These are phyloP conservation scores for Aspergillus pseudotamarii DNA, from an alignment of 2,329 filamentous ascomycete species.

Conservation along the genomic window DNA sequence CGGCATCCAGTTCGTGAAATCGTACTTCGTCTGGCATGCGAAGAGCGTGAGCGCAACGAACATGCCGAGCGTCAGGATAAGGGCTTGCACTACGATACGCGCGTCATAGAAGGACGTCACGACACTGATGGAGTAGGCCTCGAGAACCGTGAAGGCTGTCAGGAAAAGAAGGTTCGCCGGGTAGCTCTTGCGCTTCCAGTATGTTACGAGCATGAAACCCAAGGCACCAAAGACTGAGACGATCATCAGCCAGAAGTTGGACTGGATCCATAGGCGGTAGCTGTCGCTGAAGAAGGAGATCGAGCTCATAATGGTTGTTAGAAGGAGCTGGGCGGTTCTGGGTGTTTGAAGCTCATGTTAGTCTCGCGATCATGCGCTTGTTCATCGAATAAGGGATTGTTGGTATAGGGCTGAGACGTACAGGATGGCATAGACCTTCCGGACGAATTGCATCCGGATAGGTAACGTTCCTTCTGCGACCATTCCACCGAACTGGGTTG, in stretches of 20 bases:
- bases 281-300: slow-evolving; percentile 79
- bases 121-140: slow-evolving; percentile 92
- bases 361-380: neutral
- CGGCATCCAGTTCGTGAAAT: slow-evolving; percentile 96
- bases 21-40: slow-evolving; percentile 96
- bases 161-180: slow-evolving; percentile 95
- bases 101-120: slow-evolving; percentile 89
- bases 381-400: neutral
- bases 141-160: slow-evolving; percentile 81
- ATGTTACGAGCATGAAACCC: slow-evolving; percentile 82
- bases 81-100: slow-evolving; percentile 82
- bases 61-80: slow-evolving; percentile 75
- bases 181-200: slow-evolving; percentile 95
- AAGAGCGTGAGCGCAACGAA: slow-evolving; percentile 72
- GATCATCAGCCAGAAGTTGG: slow-evolving; percentile 81
- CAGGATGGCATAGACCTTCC: slow-evolving; percentile 97
- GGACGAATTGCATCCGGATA: slow-evolving; percentile 94
- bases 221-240: slow-evolving; percentile 82
- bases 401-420: slow-evolving; percentile 40
- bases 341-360: neutral
- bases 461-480: slow-evolving; percentile 93
- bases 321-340: slow-evolving; percentile 84
- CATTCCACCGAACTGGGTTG: slow-evolving; percentile 77
- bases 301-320: slow-evolving; percentile 77
- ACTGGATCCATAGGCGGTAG: slow-evolving; percentile 87